phyloP scores from a whole-genome alignment of 495 filamentous ascomycete genomes.

The Sphaerosporella brunnea region DNA sequence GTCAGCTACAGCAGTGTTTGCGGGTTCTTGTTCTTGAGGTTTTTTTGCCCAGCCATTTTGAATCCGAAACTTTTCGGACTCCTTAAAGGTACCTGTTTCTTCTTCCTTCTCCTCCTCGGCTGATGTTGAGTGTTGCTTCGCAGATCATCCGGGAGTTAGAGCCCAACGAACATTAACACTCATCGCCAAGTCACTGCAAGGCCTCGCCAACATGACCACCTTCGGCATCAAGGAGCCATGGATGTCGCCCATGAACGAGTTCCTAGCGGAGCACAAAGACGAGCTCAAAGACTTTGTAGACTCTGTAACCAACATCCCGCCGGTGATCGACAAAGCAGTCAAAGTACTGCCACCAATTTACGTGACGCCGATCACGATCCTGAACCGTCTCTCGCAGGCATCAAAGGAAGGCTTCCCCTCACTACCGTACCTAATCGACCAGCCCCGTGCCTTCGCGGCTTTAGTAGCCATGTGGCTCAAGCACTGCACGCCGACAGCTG shows the following conservation, averaged over 20 bases:
- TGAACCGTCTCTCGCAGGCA: constrained; percentile 60
- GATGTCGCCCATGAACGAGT: constrained; percentile 98
- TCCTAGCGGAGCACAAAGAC: constrained; percentile 37
- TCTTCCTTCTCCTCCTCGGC: not conserved
- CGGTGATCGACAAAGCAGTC: constrained; percentile 37
- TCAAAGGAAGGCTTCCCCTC: constrained; percentile 88
- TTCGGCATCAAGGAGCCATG: constrained; percentile 92
- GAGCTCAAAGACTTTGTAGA: constrained; percentile 82
- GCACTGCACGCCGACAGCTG: constrained; percentile 37
- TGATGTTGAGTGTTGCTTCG: constrained; percentile 6
- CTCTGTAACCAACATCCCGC: constrained; percentile 62
- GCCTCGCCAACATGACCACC: constrained; percentile 76
- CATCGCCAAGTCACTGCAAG: constrained; percentile 90
- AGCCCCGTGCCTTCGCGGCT: constrained; percentile 72
- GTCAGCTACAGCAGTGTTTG: constrained; percentile 92
- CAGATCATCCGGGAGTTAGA: constrained; percentile 68
- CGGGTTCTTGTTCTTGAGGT: constrained; percentile 87
- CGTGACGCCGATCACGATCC: constrained; percentile 79
- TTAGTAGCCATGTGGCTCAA: constrained; percentile 80
- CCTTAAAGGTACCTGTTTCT: constrained; percentile 43
- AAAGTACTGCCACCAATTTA: constrained; percentile 65
- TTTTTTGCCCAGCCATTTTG: constrained; percentile 89
- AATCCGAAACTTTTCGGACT: constrained; percentile 94
- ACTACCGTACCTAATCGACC: constrained; percentile 85
- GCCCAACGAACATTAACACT: constrained; percentile 85